Evolutionary conservation across 257 asterid species (phyloP).

Genomic region (Parsonsia alboflavescens): DNA sequence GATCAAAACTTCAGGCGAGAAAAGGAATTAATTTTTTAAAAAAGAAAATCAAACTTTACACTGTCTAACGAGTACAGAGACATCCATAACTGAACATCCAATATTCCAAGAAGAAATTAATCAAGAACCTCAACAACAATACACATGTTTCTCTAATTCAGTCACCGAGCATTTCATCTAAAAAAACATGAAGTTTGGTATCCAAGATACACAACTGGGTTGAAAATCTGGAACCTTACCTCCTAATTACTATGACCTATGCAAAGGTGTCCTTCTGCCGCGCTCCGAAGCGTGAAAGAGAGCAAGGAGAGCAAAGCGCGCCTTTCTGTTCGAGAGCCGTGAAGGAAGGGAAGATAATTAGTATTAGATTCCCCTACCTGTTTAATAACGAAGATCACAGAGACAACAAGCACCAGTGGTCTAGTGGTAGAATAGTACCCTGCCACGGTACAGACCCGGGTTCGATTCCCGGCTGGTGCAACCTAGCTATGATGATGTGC

Average conservation of each 20-base stretch:
- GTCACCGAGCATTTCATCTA: neutral
- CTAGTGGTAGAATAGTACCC: constrained; percentile 55
- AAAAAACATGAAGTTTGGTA: neutral
- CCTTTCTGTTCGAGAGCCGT: neutral
- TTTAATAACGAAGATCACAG: no score
- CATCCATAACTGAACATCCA: neutral
- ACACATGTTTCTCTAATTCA: neutral
- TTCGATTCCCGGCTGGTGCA: constrained; percentile 99
- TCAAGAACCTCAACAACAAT: constrained; percentile 34
- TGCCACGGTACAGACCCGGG: constrained; percentile 99
- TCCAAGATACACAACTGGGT: neutral
- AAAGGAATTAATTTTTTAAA: neutral
- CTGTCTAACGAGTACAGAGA: neutral
- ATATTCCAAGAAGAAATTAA: constrained; percentile 25
- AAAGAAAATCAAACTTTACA: neutral
- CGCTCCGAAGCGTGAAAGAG: no score
- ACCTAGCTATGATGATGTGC: neutral
- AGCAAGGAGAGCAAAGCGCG: neutral
- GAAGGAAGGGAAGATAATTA: no score
- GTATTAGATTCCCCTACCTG: no score
- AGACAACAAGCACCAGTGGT: constrained; percentile 20
- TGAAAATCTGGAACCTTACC: neutral
- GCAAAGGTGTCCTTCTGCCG: neutral
- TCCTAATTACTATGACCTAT: neutral
- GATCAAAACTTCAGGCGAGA: neutral